Evolutionary conservation across 768 basidiomycete genomes (phyloP), one percentile per base, ranked within the genome.

Genomic region (Multifurca ochricompacta): DNA sequence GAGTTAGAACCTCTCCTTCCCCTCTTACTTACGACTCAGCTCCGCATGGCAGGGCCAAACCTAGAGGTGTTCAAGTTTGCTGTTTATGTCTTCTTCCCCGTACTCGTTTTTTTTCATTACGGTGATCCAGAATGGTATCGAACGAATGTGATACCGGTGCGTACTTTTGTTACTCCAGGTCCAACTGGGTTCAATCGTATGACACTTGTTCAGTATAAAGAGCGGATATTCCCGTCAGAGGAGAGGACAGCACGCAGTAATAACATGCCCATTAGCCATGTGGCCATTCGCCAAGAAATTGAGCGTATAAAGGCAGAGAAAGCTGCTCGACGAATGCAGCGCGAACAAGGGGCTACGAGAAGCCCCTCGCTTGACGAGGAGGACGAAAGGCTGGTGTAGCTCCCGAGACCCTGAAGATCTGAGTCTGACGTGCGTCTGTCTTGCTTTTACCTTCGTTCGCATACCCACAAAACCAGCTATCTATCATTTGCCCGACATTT

Each of bases 1-100:
- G n/a, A n/a, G n/a, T n/a, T n/a, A n/a, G n/a, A 25, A 28, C n/a
- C 25, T 9, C 11, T 9, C 16, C 44, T 39, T 19, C 8, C 3
- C 37, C n/a, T n/a, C 21, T 48, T 5, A 10, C 27, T 16, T 9
- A 37, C 19, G 28, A 30, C 10, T 5, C 32, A n/a, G n/a, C 16
- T 34, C 18, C 14, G 42, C 25, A 57, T 57, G 86, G 86, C 76
- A 2, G 83, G 87, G 10, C 81, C 87, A 32, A 88, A 87, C 67
- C 81, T 93, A 50, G 91, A 93, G 69, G 78, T 92, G 16, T 90
- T 92, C 82, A 92, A 91, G 71, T 93, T 93, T 62, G 81, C 81
- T 3, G 69, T 91, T 16, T 92, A 93, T 68, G 81, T 93, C 52
- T 90, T 90, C 62, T 82, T 91, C 54, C 91, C 91, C 9, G 80